Conservation (phyloP, 202 grass and related monocot genomes). For the Setaria viridis region DNA sequence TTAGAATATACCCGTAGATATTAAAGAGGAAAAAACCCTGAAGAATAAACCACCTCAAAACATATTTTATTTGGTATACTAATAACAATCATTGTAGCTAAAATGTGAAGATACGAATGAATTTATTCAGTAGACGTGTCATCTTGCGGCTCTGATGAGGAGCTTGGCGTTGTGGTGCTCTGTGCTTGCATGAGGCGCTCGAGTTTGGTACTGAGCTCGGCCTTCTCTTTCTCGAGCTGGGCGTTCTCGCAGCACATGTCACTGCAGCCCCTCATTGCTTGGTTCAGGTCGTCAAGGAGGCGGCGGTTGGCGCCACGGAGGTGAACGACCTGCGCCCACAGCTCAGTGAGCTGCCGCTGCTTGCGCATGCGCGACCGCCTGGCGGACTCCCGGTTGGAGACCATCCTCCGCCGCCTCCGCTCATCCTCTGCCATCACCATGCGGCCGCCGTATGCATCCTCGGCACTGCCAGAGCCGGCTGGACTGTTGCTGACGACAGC, state of each 20-base stretch:
- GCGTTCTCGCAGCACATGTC: slow-evolving; percentile 62
- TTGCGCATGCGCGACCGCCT: slow-evolving; percentile 93
- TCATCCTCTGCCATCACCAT: slow-evolving; percentile 53
- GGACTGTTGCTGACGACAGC: slow-evolving; percentile 34
- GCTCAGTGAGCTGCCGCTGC: slow-evolving; percentile 83
- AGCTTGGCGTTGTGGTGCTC: slow-evolving; percentile 10
- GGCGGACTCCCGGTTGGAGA: slow-evolving; percentile 93
- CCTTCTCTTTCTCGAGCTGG: slow-evolving; percentile 55
- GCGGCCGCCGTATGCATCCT: slow-evolving; percentile 19
- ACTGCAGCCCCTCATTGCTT: slow-evolving; percentile 57
- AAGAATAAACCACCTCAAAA: slow-evolving; percentile 26
- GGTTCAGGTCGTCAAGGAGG: slow-evolving; percentile 88
- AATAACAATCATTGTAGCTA: slow-evolving; percentile 38
- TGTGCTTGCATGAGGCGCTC: slow-evolving; percentile 52
- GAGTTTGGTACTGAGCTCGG: slow-evolving; percentile 68
- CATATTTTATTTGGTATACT: slow-evolving; percentile 55
- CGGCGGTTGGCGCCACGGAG: slow-evolving; percentile 67
- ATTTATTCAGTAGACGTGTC: slow-evolving; percentile 46
- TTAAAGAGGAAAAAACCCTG: neutral
- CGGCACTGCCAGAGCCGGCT: slow-evolving; percentile 33
- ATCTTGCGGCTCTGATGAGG: slow-evolving; percentile 27
- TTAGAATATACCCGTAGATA: slow-evolving; percentile 33
- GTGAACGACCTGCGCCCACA: slow-evolving; percentile 69
- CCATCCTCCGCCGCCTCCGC: slow-evolving; percentile 76
- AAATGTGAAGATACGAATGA: slow-evolving; percentile 43